phyloP scores from a whole-genome alignment of 208 protist genomes.

The Acanthamoeba lugdunensis region DNA sequence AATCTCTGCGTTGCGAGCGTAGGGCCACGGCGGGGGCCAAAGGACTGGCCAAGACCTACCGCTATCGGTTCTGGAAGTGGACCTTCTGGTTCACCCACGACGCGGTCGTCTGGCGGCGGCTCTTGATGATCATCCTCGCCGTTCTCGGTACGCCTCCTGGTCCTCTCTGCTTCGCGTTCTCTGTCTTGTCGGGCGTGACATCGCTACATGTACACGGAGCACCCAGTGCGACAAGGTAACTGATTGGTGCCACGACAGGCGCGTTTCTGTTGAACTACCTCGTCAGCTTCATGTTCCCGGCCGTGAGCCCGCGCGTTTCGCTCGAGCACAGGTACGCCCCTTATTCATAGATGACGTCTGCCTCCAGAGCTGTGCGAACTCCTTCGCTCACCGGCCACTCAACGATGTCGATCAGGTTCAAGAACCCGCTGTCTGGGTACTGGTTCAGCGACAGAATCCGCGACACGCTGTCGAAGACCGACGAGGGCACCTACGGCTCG shows the following conservation, averaged over 20 bases:
- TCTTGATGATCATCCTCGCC: constrained; percentile 47
- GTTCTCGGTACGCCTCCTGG: background rate
- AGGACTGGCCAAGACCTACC: constrained; percentile 21
- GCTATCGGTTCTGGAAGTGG: constrained; percentile 58
- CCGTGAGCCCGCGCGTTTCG: constrained; percentile 15
- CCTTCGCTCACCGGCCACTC: no score
- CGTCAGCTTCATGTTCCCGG: constrained; percentile 58
- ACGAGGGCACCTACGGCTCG: constrained; percentile 56
- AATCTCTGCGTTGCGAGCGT: background rate
- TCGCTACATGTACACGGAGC: background rate
- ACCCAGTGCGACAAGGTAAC: background rate
- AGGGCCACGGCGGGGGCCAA: background rate
- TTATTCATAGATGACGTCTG: background rate
- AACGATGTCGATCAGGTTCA: background rate
- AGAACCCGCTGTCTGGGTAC: background rate
- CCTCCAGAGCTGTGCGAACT: background rate
- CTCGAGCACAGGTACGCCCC: background rate
- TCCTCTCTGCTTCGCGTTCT: background rate
- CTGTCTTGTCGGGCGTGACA: background rate
- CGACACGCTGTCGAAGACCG: constrained; percentile 31
- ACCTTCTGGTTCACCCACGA: constrained; percentile 62
- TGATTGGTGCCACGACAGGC: background rate
- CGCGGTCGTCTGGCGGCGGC: constrained; percentile 10
- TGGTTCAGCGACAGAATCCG: constrained; percentile 59
- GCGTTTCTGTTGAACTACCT: constrained; percentile 47